These are phyloP conservation scores for Umbelopsis sp. DNA, from an alignment of 192 early-diverging fungal species.

Conservation along the genomic window DNA sequence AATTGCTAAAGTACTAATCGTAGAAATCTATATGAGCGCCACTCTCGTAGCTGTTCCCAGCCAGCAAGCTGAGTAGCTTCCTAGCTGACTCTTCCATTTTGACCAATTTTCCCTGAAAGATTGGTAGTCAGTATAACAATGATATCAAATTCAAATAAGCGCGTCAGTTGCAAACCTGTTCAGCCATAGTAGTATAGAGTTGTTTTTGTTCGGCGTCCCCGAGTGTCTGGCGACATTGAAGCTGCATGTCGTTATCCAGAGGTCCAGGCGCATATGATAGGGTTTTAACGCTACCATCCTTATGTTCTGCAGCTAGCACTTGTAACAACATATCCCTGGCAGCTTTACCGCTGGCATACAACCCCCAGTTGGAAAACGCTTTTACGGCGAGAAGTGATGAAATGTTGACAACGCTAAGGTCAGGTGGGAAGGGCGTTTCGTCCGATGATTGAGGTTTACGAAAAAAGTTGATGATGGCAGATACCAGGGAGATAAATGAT, in stretches of 20 bases:
- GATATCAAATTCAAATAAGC: neutral
- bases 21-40: constrained; percentile 75
- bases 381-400: constrained; percentile 78
- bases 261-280: constrained; percentile 91
- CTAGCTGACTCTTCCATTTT: constrained; percentile 63
- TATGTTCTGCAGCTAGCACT: constrained; percentile 72
- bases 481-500: constrained; percentile 55
- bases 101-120: constrained; percentile 62
- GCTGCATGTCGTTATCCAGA: constrained; percentile 84
- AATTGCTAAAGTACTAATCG: constrained; percentile 34
- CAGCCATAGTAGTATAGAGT: constrained; percentile 67
- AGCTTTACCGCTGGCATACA: constrained; percentile 81
- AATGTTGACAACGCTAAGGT: constrained; percentile 69
- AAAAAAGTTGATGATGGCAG: constrained; percentile 44
- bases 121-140: neutral
- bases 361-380: constrained; percentile 77
- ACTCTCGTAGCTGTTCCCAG: constrained; percentile 56
- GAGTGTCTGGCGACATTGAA: constrained; percentile 66
- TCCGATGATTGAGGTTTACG: constrained; percentile 11
- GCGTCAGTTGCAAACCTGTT: constrained; percentile 36
- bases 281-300: constrained; percentile 53
- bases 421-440: constrained; percentile 14
- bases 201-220: constrained; percentile 64
- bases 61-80: constrained; percentile 64
- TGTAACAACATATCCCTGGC: constrained; percentile 78